These are phyloP conservation scores for Cucurbita maxima DNA, from an alignment of 306 rosid species.

Conservation along the genomic window DNA sequence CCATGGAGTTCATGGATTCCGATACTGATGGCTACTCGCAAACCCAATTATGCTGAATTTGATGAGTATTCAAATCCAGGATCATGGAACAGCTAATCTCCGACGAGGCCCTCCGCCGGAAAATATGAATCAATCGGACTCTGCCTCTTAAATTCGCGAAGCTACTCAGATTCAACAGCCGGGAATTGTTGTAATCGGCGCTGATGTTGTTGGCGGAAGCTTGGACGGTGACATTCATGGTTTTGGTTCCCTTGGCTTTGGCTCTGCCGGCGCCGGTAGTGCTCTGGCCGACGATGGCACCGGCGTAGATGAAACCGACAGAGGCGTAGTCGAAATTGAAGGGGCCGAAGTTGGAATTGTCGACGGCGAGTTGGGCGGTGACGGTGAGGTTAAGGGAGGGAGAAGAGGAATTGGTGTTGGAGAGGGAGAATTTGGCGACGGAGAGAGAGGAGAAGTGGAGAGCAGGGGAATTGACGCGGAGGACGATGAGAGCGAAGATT, in stretches of 20 bases:
- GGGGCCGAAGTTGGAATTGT: constrained; percentile 41
- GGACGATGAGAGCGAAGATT: constrained; percentile 23
- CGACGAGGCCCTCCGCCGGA: constrained; percentile 15
- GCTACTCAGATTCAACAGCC: constrained; percentile 30
- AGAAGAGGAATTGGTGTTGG: constrained; percentile 2
- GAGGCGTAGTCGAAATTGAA: constrained; percentile 20
- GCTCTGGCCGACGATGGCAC: constrained; percentile 14
- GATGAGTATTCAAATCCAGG: constrained; percentile 26
- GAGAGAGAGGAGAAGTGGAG: constrained; percentile 19
- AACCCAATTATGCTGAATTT: constrained; percentile 15
- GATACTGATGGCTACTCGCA: constrained; percentile 11
- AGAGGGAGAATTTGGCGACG: constrained; percentile 2
- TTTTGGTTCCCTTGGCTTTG: constrained; percentile 11
- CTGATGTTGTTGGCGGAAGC: constrained; percentile 12
- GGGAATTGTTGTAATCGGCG: constrained; percentile 12
- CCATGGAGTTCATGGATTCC: not conserved
- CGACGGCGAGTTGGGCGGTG: constrained; percentile 12
- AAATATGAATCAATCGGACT: constrained; percentile 23
- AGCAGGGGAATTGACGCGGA: constrained; percentile 26
- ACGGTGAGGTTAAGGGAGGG: constrained; percentile 24
- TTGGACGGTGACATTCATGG: constrained; percentile 12
- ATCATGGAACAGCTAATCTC: constrained; percentile 33
- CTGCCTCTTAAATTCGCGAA: constrained; percentile 26
- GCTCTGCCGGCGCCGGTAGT: constrained; percentile 8
- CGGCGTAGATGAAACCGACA: constrained; percentile 15